phyloP scores from a whole-genome alignment of 1,284 basidiomycete species.

The Cystobasidium pallidum region DNA sequence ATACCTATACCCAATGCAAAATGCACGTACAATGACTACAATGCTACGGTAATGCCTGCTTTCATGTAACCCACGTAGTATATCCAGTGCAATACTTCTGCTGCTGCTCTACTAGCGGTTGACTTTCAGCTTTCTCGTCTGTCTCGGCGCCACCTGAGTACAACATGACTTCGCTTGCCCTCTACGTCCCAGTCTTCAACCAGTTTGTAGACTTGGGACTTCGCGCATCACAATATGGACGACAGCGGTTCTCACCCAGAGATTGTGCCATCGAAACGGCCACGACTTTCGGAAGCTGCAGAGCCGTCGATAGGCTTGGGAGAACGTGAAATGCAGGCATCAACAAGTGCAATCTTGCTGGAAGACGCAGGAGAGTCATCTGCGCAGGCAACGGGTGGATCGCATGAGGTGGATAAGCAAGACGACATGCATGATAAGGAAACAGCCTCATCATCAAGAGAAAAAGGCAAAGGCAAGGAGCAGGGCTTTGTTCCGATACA shows the following conservation, averaged over 20 bases:
- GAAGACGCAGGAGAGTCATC: neutral
- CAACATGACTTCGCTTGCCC: too few species aligned
- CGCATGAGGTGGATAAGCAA: neutral
- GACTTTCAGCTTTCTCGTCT: neutral
- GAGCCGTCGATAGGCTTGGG: neutral
- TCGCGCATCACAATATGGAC: neutral
- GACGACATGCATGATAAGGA: neutral
- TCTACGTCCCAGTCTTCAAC: too few species aligned
- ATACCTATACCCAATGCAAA: neutral
- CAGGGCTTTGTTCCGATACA: constrained; percentile 28
- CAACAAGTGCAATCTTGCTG: neutral
- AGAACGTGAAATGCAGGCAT: neutral
- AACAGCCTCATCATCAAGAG: neutral
- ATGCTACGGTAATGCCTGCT: too few species aligned
- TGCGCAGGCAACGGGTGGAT: neutral
- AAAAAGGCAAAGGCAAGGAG: constrained; percentile 28
- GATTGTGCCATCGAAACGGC: neutral
- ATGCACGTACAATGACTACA: neutral
- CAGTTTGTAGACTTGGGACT: too few species aligned
- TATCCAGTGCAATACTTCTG: neutral
- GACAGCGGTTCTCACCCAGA: neutral
- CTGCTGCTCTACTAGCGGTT: neutral
- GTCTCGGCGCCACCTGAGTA: neutral
- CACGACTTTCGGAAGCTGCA: neutral
- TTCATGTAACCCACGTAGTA: neutral